Evolutionary conservation across 1,284 basidiomycete species (phyloP).

Genomic region (Trichosporon sp.): DNA sequence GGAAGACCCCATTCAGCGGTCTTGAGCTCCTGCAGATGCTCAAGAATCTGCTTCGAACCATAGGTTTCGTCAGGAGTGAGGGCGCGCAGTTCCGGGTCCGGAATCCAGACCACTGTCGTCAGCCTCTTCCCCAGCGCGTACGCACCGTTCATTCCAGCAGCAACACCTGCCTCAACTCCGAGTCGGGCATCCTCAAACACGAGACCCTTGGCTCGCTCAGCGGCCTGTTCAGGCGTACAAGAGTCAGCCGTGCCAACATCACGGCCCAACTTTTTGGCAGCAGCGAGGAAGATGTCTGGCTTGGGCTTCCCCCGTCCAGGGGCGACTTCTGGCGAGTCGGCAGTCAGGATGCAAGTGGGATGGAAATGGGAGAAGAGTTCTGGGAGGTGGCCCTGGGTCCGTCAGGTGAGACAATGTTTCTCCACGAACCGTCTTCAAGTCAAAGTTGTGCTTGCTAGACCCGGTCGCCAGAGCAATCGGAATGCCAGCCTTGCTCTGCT

Average conservation of each 20-base stretch:
- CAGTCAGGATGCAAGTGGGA: constrained; percentile 49
- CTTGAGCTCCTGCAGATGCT: constrained; percentile 50
- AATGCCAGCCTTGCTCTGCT: constrained; percentile 48
- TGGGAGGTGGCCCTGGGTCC: constrained; percentile 50
- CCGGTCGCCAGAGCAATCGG: constrained; percentile 57
- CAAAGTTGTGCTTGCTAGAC: constrained; percentile 43
- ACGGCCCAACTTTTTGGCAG: constrained; percentile 51
- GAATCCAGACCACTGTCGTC: constrained; percentile 55
- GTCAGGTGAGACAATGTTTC: neutral
- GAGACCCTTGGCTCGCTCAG: constrained; percentile 46
- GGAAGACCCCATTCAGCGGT: constrained; percentile 52
- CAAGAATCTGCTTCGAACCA: constrained; percentile 49
- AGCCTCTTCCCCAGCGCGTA: constrained; percentile 10
- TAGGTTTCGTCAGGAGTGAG: constrained; percentile 48
- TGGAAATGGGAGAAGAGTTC: constrained; percentile 55
- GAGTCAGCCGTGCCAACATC: constrained; percentile 51
- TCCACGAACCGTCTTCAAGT: constrained; percentile 51
- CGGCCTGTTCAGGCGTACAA: constrained; percentile 42
- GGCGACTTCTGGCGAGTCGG: constrained; percentile 51
- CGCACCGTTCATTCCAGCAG: constrained; percentile 57
- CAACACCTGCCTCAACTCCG: constrained; percentile 53
- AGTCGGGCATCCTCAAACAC: constrained; percentile 56
- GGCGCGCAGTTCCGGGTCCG: constrained; percentile 50
- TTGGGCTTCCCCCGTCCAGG: constrained; percentile 54
- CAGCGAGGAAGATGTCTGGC: constrained; percentile 57